These are phyloP conservation scores for Phytopythium delawarense DNA, from an alignment of 352 stramenopile genomes.

Conservation along the genomic window DNA sequence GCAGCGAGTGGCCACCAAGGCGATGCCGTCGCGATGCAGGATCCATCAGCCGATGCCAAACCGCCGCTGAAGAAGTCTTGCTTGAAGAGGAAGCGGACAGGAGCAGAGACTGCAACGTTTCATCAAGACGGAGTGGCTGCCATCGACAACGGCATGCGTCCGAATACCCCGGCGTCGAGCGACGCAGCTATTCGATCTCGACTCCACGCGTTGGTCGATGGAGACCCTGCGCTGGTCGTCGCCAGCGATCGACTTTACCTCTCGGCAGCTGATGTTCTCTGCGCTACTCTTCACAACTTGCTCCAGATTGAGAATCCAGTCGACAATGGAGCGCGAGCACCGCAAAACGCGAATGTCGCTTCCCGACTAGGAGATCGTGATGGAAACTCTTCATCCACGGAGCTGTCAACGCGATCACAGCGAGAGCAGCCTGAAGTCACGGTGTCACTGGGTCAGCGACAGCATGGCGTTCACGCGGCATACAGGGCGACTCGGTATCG, in stretches of 20 bases:
- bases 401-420: not conserved
- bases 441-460: not conserved
- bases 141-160: not conserved
- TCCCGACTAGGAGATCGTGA: not conserved
- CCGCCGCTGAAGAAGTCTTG: constrained; percentile 30
- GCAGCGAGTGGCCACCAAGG: not conserved
- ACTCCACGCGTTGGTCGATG: not conserved
- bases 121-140: not conserved
- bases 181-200: not conserved
- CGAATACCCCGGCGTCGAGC: not conserved
- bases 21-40: not conserved
- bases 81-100: constrained; percentile 45
- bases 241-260: constrained; percentile 23
- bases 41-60: not conserved
- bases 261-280: constrained; percentile 25
- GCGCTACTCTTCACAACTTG: constrained; percentile 36
- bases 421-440: not conserved
- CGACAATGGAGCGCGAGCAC: not conserved
- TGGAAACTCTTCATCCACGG: not conserved
- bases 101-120: not conserved
- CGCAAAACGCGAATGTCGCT: not conserved
- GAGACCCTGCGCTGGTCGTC: constrained; percentile 20
- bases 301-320: constrained; percentile 28
- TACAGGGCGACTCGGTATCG: not conserved
- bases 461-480: not conserved